Conservation (phyloP, 495 filamentous ascomycete genomes). For the Penicillium pulvis region DNA sequence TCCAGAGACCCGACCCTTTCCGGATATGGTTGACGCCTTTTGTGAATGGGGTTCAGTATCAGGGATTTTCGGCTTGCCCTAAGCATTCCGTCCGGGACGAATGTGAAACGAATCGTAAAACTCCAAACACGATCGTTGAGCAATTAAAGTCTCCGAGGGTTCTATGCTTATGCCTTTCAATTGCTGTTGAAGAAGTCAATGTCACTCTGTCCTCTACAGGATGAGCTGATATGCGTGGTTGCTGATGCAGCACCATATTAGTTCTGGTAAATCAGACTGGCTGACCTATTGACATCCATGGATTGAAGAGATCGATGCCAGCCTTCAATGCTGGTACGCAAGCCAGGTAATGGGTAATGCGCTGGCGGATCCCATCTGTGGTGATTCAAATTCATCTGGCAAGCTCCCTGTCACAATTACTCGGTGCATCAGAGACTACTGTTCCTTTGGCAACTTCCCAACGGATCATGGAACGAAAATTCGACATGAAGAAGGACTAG, state of each 20-base stretch:
- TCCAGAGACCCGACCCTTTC: conserved; percentile 69
- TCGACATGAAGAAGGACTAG: conserved; percentile 51
- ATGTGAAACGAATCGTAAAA: conserved; percentile 50
- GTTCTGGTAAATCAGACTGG: too few species aligned
- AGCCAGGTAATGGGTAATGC: conserved; percentile 58
- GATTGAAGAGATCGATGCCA: conserved; percentile 59
- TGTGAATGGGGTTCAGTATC: conserved; percentile 62
- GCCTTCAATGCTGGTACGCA: conserved; percentile 65
- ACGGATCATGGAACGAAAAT: conserved; percentile 54
- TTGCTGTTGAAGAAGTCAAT: conserved; percentile 60
- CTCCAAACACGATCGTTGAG: conserved; percentile 2
- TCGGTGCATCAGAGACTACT: conserved; percentile 58
- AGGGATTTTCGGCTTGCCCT: conserved; percentile 60
- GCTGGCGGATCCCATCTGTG: conserved; percentile 57
- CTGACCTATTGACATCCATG: too few species aligned
- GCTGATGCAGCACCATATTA: too few species aligned
- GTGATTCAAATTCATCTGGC: conserved; percentile 52
- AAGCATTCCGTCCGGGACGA: conserved; percentile 73
- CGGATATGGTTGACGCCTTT: conserved; percentile 56
- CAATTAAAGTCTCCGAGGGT: conserved; percentile 40
- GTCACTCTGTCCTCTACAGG: too few species aligned
- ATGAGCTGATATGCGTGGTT: too few species aligned
- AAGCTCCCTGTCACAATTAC: conserved; percentile 60
- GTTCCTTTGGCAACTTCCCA: conserved; percentile 64
- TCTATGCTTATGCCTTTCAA: conserved; percentile 68